Evolutionary conservation across 305 asterid species (phyloP), one percentile per base, ranked within the genome.

Genomic region (Fraxinus ornus): DNA sequence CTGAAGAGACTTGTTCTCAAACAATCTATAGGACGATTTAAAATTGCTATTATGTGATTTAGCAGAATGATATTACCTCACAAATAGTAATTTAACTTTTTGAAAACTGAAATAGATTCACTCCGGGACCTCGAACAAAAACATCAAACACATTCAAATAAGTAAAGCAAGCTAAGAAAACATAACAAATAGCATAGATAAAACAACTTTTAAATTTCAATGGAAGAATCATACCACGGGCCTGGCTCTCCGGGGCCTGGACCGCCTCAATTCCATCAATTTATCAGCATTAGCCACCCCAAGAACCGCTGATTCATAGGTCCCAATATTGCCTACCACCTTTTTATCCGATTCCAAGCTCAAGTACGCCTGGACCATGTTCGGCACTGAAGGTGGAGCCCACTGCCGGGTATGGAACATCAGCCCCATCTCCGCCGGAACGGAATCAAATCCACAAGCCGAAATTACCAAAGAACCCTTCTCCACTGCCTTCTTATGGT

Each of bases 371-470:
- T 90, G 97, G n/a, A 95, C 94, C 72, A 86, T 79, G 28, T 91
- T 93, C 33, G 93, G 92, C 21, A 24, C 93, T 1, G 92, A 88
- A 10, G 89, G 88, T 66, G 86, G 88, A 13, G 75, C 86, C 98
- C 98, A 95, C 28, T 94, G 94, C 83, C 84, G 84, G 1, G 91
- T 83, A 77, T 93, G 94, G 81, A 87, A 93, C 89, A 95, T 19
- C 83, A 93, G 15, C 39, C 99, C 99, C 2, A 95, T 68, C 85
- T 94, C 99, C 84, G 98, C 98, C 83, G 98, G 99, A 44, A 95
- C 81, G 0, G 97, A 95, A 8, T 95, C 98, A 47, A 91, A 94
- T 81, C 98, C 99, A 66, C 98, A 95, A 30, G 94, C 99, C 7
- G 97, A 94, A 68, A 95, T 78, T 0, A 95, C 90, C 89, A 95